A percentile compares a stretch with the other conserved stretches of the same genome.
phyloP scores from a whole-genome alignment of 2,329 filamentous ascomycete species.

The Phaeomoniella chlamydospora region DNA sequence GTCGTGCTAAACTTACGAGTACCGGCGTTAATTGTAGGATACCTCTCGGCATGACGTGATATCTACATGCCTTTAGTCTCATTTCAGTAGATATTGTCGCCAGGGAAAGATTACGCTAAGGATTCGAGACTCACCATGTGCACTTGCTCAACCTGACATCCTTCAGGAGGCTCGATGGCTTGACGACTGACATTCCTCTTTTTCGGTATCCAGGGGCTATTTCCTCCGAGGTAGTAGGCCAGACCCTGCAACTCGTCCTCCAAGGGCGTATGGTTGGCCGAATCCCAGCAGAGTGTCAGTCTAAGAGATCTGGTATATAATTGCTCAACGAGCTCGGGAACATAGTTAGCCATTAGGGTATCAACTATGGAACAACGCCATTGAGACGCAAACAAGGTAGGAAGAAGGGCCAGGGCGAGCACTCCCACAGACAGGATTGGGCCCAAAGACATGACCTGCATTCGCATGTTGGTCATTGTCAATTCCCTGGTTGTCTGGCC shows the following conservation, averaged over 20 bases:
- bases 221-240: slow-evolving; percentile 38
- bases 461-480: background rate
- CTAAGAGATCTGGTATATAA: background rate
- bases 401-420: no score
- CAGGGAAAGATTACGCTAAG: background rate
- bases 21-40: slow-evolving; percentile 37
- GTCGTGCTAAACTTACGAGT: slow-evolving; percentile 24
- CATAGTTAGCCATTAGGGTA: background rate
- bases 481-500: no score
- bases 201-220: slow-evolving; percentile 41
- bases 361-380: background rate
- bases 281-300: background rate
- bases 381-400: no score
- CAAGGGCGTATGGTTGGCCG: background rate
- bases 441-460: background rate
- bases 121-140: slow-evolving; percentile 32
- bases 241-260: slow-evolving; percentile 24
- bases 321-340: background rate
- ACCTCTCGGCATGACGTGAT: slow-evolving; percentile 43
- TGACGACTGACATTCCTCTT: slow-evolving; percentile 19
- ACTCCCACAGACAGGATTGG: no score
- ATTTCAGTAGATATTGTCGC: background rate
- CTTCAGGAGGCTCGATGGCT: slow-evolving; percentile 28
- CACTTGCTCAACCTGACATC: slow-evolving; percentile 40
- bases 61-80: slow-evolving; percentile 22